Conservation (phyloP, 176 grass and related monocot genomes). For the sorghum (Sorghum bicolor) region DNA sequence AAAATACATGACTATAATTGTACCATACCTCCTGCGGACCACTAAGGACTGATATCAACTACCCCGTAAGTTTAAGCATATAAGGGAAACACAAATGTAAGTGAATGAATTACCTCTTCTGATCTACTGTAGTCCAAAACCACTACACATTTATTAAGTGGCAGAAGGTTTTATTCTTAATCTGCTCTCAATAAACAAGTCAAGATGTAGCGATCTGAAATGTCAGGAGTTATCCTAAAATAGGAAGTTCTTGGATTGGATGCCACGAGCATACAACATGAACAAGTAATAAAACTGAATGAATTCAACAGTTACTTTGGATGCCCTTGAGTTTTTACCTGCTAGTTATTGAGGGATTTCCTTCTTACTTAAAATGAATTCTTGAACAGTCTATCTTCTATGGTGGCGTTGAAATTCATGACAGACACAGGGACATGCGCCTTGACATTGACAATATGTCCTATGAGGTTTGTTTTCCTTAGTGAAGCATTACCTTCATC, state of each 20-base stretch:
- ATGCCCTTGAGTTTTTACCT: background rate
- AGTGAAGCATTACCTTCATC: background rate
- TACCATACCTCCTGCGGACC: background rate
- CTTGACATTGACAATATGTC: conserved; percentile 88
- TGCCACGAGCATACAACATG: background rate
- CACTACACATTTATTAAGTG: background rate
- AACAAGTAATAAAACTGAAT: background rate
- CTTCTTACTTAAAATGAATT: conserved; percentile 10
- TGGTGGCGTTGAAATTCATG: conserved; percentile 46
- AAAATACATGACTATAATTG: background rate
- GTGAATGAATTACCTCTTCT: background rate
- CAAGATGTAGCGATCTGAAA: background rate
- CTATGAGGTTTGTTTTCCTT: conserved; percentile 58
- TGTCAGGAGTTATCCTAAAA: background rate
- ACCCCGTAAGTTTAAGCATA: background rate
- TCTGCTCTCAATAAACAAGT: background rate
- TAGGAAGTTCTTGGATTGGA: background rate
- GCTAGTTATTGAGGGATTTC: conserved; percentile 4
- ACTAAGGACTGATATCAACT: background rate
- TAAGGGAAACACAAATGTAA: background rate
- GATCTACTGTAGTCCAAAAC: background rate
- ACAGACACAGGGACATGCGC: conserved; percentile 69
- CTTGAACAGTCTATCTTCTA: conserved; percentile 61
- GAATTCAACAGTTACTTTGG: background rate
- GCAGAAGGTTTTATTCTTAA: background rate